Base-by-base conservation (phyloP, 1,284 basidiomycete species). In the Nidula niveotomentosa region DNA sequence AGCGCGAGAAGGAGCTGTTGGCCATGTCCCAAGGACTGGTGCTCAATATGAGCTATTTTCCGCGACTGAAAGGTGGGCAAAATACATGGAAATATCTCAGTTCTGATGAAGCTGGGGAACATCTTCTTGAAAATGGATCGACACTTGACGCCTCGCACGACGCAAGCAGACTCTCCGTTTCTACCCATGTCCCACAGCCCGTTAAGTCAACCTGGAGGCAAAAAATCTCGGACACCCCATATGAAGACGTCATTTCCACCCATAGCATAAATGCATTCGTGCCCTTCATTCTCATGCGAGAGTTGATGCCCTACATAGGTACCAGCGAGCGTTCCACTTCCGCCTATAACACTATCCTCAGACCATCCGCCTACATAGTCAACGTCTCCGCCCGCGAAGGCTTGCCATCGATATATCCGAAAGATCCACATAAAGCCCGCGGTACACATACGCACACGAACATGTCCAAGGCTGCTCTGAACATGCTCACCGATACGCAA, bases 311-410 rank as follows among this genome's bases (percentile, higher is more conserved):
- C 15, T 57, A 63, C 52, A 64, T 69, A 63, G 44, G 35, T 48
- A 43, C 51, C 43, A 47, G 46, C 13, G 15, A 41, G 39, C 39
- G 12, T 41, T 41, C 39, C 15, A 15, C 52, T 17, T 52, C 58
- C 52, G 36, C 3, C 39, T 18, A 9, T 7, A 9, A 23, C 18
- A 9, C n/a, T 9, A 15, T 53, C 15, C 18, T 46, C 37, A 58
- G 60, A 33, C 62, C 65, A 15, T 33, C 54, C 3, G 60, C 53
- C 23, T 65, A 67, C 36, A 59, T 69, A 53, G 55, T 72, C 56
- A 71, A 71, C 52, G 69, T 71, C 13, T 71, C 68, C 43, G 70
- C 68, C 17, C 65, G 69, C 7, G 69, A 72, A 58, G 68, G 67
- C 5, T 62, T 72, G 48, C 68, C 67, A 30, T 68, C 69, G 54